Base-by-base conservation (phyloP, 257 asterid genomes). In the Mitragyna speciosa region DNA sequence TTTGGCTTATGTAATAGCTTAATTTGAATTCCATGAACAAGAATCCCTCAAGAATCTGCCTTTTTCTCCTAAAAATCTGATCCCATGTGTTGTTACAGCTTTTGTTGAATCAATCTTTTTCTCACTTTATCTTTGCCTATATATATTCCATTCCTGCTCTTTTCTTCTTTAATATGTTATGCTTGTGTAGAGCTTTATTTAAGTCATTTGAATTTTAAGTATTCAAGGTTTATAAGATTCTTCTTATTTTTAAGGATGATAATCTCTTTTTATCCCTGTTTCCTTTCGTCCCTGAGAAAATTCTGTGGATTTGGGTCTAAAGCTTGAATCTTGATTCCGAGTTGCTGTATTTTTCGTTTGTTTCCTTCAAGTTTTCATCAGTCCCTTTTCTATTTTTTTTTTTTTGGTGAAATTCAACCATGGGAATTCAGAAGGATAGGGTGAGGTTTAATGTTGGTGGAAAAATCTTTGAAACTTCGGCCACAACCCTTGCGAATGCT, bases 401-500 rank as follows among this genome's bases (percentile, higher is more conserved):
- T 36, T 36, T 2, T 33, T 22, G 15, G 12, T 70, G 31, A 24
- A 72, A 70, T 86, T 48, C 72, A 79, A 70, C 67, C 8, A 94
- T 94, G 97, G 98, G 95, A 65, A 85, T 89, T 80, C 98, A 93
- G 84, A 94, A 90, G 51, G 98, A 94, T 48, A 84, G 87, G 75
- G 92, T 94, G 78, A 90, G 87, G 81, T 87, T 94, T 76, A 93
- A 89, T 56, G 98, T 94, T 59, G 95, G 97, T 47, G 98, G 98
- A 48, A 84, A 86, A 84, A 80, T 87, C 81, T 93, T 94, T 56
- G 98, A 93, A 61, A 94, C 97, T 4, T 87, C 98, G 9, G 89
- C 96, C 61, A 91, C 97, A 26, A 94, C 98, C n/a, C 86, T 94
- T 8, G 98, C 94, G 6, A 93, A 90, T 79, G 97, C 98, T 17